Conservation (phyloP, 495 filamentous ascomycete genomes). For the Oleoguttula mirabilis region DNA sequence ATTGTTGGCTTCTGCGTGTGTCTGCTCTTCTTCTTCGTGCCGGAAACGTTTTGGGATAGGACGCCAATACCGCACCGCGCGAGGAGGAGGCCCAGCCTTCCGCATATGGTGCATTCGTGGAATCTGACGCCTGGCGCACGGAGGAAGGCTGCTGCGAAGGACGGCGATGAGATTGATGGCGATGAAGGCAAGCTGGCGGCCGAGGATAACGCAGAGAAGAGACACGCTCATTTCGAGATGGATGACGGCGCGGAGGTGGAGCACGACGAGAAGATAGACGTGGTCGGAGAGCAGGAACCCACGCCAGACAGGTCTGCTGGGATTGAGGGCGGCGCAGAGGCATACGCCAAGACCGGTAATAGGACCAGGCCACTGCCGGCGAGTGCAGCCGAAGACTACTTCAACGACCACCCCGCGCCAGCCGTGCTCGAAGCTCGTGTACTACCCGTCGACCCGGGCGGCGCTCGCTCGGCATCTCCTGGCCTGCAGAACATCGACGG, state of each 20-base stretch:
- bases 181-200: neutral
- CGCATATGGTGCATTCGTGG: slow-evolving; percentile 4
- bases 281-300: neutral
- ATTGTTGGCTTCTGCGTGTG: slow-evolving; percentile 62
- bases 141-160: neutral
- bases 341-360: neutral
- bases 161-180: neutral
- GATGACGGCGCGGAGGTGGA: slow-evolving; percentile 8
- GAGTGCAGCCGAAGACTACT: slow-evolving; percentile 5
- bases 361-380: neutral
- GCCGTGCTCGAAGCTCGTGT: slow-evolving; percentile 2
- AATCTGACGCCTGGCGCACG: slow-evolving; percentile 2
- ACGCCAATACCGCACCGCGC: slow-evolving; percentile 52
- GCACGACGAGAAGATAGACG: neutral
- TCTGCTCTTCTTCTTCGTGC: slow-evolving; percentile 80
- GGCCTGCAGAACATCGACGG: neutral
- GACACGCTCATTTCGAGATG: slow-evolving; percentile 15
- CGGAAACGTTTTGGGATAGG: slow-evolving; percentile 94
- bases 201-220: neutral
- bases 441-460: neutral
- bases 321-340: neutral
- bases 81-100: slow-evolving; percentile 9
- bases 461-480: neutral
- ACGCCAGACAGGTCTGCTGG: neutral
- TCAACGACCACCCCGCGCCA: slow-evolving; percentile 1